Evolutionary conservation across 768 basidiomycete genomes (phyloP).

Genomic region (Macrolepiota dolichaula): DNA sequence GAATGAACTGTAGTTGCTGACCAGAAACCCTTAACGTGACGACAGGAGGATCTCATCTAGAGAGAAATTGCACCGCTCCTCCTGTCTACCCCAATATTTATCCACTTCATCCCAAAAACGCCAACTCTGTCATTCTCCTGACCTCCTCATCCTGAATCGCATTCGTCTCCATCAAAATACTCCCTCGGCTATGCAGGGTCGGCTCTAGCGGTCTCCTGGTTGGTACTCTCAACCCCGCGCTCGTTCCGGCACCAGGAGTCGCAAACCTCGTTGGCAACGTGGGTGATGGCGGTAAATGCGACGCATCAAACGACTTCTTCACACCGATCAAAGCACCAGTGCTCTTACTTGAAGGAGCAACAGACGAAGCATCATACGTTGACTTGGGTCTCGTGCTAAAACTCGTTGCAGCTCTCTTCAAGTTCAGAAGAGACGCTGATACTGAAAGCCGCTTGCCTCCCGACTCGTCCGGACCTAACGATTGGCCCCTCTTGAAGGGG

Average conservation of each 20-base stretch:
- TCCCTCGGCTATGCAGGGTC: constrained; percentile 56
- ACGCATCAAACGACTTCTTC: constrained; percentile 23
- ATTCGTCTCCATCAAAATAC: constrained; percentile 49
- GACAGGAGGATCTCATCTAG: background rate
- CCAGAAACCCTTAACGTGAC: constrained; percentile 3
- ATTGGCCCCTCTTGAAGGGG: constrained; percentile 33
- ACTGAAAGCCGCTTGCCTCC: constrained; percentile 1
- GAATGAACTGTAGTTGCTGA: background rate
- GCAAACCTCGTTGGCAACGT: constrained; percentile 19
- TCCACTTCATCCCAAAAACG: constrained; percentile 45
- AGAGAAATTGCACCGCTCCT: background rate
- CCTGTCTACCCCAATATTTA: background rate
- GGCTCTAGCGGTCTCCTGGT: constrained; percentile 29
- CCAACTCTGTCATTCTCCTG: constrained; percentile 67
- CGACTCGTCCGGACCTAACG: constrained; percentile 8
- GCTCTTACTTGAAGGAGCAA: constrained; percentile 3
- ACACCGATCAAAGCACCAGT: background rate
- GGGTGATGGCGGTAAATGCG: constrained; percentile 38
- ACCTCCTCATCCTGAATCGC: constrained; percentile 67
- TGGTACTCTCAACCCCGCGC: background rate
- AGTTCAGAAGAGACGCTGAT: background rate
- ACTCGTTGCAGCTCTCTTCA: constrained; percentile 3
- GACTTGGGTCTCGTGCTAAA: background rate
- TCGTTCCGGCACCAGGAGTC: background rate
- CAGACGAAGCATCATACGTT: background rate